Base-by-base conservation (phyloP, 2,329 filamentous ascomycete genomes). In the Colletotrichum sublineola region DNA sequence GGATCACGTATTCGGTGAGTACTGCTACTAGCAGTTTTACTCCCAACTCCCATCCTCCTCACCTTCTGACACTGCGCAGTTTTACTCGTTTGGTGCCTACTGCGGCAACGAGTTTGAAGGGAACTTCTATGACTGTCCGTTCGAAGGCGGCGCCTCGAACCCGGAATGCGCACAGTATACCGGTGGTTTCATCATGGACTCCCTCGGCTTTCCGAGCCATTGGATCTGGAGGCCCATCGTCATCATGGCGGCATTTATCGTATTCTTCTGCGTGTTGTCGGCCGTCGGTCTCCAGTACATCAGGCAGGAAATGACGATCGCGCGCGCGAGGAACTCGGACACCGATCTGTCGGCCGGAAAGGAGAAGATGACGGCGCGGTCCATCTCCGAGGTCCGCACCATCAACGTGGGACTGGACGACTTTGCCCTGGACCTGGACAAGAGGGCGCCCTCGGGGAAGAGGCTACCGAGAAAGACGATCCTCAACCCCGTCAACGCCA, bases 51-150 rank as follows among this genome's bases (percentile, higher is more conserved):
- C 77, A 8, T 8, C 14, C 4, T 20, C 38, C 2, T 31, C 63
- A 63, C 50, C 29, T 42, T 40, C 76, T 81, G 57, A 81, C 65
- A 0, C 18, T n/a, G 2, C 12, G 4, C 36, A 90, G 87, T 93
- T 90, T 77, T 95, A 94, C 76, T 88, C 87, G 0, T 94, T 95
- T 76, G 90, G 92, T 0, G 92, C 92, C 2, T 86, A 94, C 8
- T 89, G 86, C 56, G 89, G 88, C 2, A 95, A 95, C 74, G 93
- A 95, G 77, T 95, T 95, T 67, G 82, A 89, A 31, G 90, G 88
- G 12, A 88, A 87, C 60, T 93, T 95, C 74, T 95, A 95, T 75
- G 90, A 91, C 76, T 95, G 93, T 71, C 93, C 93, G 0, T 84
- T 86, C 8, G 84, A 86, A 3, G 88, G 90, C 1, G 89, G 92